phyloP scores from a whole-genome alignment of 495 filamentous ascomycete species.

The Lentithecium fluviatile region DNA sequence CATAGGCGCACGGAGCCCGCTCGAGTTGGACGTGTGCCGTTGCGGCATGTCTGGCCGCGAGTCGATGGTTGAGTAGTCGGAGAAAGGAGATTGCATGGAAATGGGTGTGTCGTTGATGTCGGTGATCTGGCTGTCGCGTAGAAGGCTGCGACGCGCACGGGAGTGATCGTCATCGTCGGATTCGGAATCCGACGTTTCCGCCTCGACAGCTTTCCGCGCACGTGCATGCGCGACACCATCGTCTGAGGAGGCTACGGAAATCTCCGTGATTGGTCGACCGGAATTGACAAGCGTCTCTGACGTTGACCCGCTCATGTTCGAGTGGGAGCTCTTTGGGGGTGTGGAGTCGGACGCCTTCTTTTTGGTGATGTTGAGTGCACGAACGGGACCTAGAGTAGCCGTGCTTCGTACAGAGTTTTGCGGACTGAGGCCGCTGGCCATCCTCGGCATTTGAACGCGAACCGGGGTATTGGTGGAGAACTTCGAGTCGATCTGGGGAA shows the following conservation, averaged over 20 bases:
- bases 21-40: constrained; percentile 29
- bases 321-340: constrained; percentile 23
- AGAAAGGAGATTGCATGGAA: constrained; percentile 34
- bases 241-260: constrained; percentile 30
- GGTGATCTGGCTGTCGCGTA: constrained; percentile 34
- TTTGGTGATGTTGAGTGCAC: constrained; percentile 37
- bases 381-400: constrained; percentile 38
- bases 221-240: constrained; percentile 32
- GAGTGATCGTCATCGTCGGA: constrained; percentile 33
- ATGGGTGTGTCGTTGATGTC: constrained; percentile 31
- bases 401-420: constrained; percentile 33
- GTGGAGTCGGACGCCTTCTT: constrained; percentile 19
- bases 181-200: constrained; percentile 34
- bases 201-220: constrained; percentile 21
- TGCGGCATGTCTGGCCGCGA: constrained; percentile 18
- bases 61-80: constrained; percentile 33
- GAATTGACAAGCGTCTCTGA: constrained; percentile 27
- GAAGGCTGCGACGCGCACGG: constrained; percentile 27
- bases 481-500: constrained; percentile 36
- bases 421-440: constrained; percentile 30
- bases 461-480: constrained; percentile 23
- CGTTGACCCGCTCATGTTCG: constrained; percentile 7
- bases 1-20: constrained; percentile 22
- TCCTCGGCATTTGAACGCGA: constrained; percentile 39
- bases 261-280: constrained; percentile 31